Percentiles rank a stretch among this genome's conserved stretches.
phyloP scores from a whole-genome alignment of 2,329 filamentous ascomycete genomes.

The Colletotrichum graminicola region DNA sequence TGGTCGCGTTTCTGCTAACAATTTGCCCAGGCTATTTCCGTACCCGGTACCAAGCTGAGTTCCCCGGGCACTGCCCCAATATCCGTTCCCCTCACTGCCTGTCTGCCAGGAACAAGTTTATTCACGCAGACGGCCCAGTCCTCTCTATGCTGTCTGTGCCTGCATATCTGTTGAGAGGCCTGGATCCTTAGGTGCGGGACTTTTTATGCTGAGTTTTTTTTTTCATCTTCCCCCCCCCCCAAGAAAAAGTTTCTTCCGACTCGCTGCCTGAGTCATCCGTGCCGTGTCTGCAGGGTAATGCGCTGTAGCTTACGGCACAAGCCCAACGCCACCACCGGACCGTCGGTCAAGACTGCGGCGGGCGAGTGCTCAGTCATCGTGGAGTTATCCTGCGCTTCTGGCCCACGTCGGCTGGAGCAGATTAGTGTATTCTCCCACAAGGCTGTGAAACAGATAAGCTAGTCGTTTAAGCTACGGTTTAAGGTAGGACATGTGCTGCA shows the following conservation, averaged over 20 bases:
- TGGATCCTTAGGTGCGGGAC: constrained; percentile 7
- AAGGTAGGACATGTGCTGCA: constrained; percentile 36
- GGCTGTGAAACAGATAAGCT: neutral
- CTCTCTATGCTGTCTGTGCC: constrained; percentile 17
- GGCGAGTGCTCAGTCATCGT: constrained; percentile 1
- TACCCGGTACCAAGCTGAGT: neutral
- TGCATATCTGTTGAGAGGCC: constrained; percentile 16
- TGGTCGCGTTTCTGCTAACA: neutral
- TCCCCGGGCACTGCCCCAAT: constrained; percentile 15
- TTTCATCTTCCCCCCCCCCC: fast-evolving
- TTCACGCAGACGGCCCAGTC: constrained; percentile 20
- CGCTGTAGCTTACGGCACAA: neutral
- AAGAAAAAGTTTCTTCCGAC: constrained; percentile 9
- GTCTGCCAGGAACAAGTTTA: constrained; percentile 31
- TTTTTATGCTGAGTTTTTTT: constrained; percentile 14
- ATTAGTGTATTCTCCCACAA: neutral
- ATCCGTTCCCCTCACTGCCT: neutral
- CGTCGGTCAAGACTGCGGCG: neutral
- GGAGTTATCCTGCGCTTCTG: constrained; percentile 3
- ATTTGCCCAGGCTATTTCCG: neutral
- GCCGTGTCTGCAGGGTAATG: neutral
- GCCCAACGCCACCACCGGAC: constrained; percentile 13
- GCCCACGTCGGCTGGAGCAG: neutral
- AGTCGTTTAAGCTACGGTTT: constrained; percentile 23
- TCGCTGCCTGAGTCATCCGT: constrained; percentile 25